Evolutionary conservation across 148 eudicot species (phyloP), one percentile per base, ranked within the genome.

Genomic region (Linanthus parryae): DNA sequence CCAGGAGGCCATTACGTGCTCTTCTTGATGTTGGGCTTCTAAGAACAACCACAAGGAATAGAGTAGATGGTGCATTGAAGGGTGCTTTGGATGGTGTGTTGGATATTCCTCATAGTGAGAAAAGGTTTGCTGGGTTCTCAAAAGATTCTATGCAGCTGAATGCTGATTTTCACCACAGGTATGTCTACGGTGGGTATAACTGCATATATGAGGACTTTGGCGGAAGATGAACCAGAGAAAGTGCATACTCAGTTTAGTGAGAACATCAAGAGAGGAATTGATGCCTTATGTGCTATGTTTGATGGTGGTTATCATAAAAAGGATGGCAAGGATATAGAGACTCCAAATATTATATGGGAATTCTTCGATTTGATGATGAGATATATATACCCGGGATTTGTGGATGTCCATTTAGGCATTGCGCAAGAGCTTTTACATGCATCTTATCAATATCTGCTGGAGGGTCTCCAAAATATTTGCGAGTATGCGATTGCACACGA

Each of bases 361-460:
- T 84, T 91, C 49, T 91, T 91, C 63, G n/a, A n/a, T n/a, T 87
- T 83, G 65, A 60, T 83, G 77, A 91, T 91, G 98, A 91, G 98
- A 61, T 83, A 83, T 70, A 81, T 83, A 48, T 91, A 91, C 65
- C 86, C 98, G 29, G 98, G 98, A 21, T 76, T 90, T 7, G 84
- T 83, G 37, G 68, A 73, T 67, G 79, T 91, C 62, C 63, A 63
- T 66, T 50, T 68, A 63, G 90, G 87, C 52, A 75, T 91, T 47
- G 95, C 98, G 16, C 94, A 79, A 37, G 98, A 91, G 35, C 80
- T 91, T 56, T 80, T 91, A 21, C 68, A 77, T 66, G 98, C 95
- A 50, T 87, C 98, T 23, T 95, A 87, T 67, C 98, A 86, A 67
- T 91, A 91, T 72, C 82, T 91, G 10, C 46, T 91, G 29, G 95